Evolutionary conservation across 2,329 filamentous ascomycete species (phyloP), one percentile per base, ranked within the genome.

Genomic region (Zalaria sp.): DNA sequence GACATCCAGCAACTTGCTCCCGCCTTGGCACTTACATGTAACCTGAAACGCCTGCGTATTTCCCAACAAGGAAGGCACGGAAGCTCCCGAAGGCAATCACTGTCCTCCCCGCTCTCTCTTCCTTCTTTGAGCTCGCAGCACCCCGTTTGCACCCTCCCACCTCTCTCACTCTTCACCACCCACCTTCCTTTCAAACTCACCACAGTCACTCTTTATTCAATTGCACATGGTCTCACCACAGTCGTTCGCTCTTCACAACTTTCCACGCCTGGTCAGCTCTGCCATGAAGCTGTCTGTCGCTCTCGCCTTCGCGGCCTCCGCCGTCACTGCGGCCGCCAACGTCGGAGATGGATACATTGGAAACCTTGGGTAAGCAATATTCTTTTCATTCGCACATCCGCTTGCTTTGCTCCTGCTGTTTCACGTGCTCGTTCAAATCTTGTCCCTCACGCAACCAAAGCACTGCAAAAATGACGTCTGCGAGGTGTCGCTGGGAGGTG

Each of bases 81-180:
- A 18, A 18, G 18, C 18, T 18, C 11, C 37, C 29, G 4, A 38
- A 26, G 36, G 38, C 31, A 34, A 27, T 26, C 35, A 42, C 10
- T 43, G 18, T 34, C 37, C 31, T 39, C 40, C 34, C 36, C 35
- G 41, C 31, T 37, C 40, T 36, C 36, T 27, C 41, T 35, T 43
- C 36, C 37, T 32, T 43, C 34, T 39, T 35, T 18, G 18, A 18
- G 18, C 18, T 18, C 18, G 18, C 18, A 18, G 18, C 18, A 18
- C 18, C 18, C 18, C 18, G 18, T 18, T 18, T 18, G 18, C 18
- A 18, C 18, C 18, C 18, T 18, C 18, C 18, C 18, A 18, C 18
- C 18, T 18, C 18, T 18, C 18, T 18, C 18, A 18, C 18, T 18
- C 18, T 18, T 18, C 18, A 18, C 18, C 18, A 18, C 18, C 18